phyloP scores from a whole-genome alignment of 352 stramenopile species.

The Globisporangium irregulare region DNA sequence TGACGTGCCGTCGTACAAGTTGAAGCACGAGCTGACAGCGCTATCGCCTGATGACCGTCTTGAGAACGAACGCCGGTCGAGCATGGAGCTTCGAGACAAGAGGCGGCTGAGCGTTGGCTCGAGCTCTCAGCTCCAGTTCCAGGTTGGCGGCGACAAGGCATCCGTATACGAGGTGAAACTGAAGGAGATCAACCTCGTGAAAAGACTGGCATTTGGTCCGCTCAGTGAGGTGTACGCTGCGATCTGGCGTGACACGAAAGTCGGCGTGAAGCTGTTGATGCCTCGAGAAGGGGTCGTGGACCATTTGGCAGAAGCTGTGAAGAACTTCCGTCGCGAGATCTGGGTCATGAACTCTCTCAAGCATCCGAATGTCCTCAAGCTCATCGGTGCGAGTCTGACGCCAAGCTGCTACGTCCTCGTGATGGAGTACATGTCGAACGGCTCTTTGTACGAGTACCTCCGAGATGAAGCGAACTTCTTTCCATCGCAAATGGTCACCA shows the following conservation, averaged over 20 bases:
- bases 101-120: slow-evolving; percentile 57
- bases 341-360: slow-evolving; percentile 74
- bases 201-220: slow-evolving; percentile 63
- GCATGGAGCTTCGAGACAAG: slow-evolving; percentile 53
- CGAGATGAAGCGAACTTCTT: slow-evolving; percentile 75
- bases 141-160: slow-evolving; percentile 68
- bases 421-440: slow-evolving; percentile 87
- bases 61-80: slow-evolving; percentile 58
- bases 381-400: slow-evolving; percentile 75
- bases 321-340: slow-evolving; percentile 79
- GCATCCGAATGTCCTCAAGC: slow-evolving; percentile 73
- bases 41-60: slow-evolving; percentile 51
- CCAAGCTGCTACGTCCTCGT: slow-evolving; percentile 77
- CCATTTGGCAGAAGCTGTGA: slow-evolving; percentile 64
- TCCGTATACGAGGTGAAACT: slow-evolving; percentile 82
- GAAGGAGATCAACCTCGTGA: slow-evolving; percentile 69
- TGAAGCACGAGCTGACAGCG: slow-evolving; percentile 48
- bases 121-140: slow-evolving; percentile 57
- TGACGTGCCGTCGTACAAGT: slow-evolving; percentile 53
- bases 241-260: slow-evolving; percentile 71
- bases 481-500: slow-evolving; percentile 56
- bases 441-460: slow-evolving; percentile 80
- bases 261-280: slow-evolving; percentile 78
- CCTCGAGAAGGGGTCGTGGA: slow-evolving; percentile 66
- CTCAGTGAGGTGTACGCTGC: slow-evolving; percentile 76